Conservation (phyloP, 495 filamentous ascomycete species). For the Elaphomyces granulatus region DNA sequence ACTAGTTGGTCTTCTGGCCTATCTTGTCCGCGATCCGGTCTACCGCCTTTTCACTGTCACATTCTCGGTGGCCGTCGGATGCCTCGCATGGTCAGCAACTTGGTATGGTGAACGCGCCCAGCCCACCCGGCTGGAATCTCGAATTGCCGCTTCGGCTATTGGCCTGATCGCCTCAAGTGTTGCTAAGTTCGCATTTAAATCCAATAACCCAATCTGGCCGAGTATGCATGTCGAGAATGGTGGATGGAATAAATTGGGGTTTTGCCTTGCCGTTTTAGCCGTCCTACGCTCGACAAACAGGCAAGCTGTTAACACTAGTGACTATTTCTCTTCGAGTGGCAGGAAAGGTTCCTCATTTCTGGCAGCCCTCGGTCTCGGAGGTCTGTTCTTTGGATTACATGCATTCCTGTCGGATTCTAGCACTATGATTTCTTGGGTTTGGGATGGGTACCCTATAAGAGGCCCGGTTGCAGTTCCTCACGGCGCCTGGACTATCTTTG, state of each 20-base stretch:
- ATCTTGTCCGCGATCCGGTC: conserved; percentile 56
- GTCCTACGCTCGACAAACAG: conserved; percentile 53
- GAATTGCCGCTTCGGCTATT: conserved; percentile 63
- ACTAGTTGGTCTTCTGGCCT: conserved; percentile 66
- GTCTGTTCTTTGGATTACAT: conserved; percentile 80
- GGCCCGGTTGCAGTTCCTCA: conserved; percentile 84
- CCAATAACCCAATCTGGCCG: conserved; percentile 98
- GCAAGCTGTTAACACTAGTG: conserved; percentile 36
- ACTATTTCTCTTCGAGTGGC: conserved; percentile 31
- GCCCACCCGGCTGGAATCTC: conserved; percentile 58
- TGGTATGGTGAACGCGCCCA: conserved; percentile 68
- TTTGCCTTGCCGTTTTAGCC: conserved; percentile 62
- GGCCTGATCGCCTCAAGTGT: conserved; percentile 75
- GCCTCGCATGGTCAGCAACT: conserved; percentile 68
- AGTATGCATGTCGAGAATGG: conserved; percentile 80
- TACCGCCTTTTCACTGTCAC: conserved; percentile 66
- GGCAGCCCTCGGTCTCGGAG: conserved; percentile 64
- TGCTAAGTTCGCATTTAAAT: conserved; percentile 85
- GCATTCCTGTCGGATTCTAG: conserved; percentile 92
- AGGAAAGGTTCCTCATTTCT: conserved; percentile 55
- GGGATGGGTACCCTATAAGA: conserved; percentile 88
- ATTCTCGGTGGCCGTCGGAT: conserved; percentile 63
- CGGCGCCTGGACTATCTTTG: conserved; percentile 66
- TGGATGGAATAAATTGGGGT: conserved; percentile 78
- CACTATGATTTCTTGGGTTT: conserved; percentile 99